Percentiles rank a stretch among this genome's conserved stretches.
These are phyloP conservation scores for Penicillium angulare DNA, from an alignment of 495 filamentous ascomycete species.

Conservation along the genomic window DNA sequence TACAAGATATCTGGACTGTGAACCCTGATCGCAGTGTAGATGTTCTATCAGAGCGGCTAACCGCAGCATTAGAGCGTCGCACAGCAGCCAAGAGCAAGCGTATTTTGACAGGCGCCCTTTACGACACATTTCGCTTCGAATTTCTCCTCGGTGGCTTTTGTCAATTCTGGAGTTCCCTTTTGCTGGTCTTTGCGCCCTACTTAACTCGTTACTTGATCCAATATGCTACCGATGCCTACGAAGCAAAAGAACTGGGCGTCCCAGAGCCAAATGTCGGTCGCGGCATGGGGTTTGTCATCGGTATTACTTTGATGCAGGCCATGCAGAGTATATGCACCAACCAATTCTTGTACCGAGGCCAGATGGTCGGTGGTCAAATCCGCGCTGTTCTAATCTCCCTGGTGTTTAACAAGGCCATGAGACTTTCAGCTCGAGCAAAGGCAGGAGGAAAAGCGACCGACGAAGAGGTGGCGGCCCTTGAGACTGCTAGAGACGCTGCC, in stretches of 20 bases:
- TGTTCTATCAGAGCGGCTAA: conserved; percentile 60
- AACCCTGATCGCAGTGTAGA: conserved; percentile 77
- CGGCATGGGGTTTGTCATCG: conserved; percentile 73
- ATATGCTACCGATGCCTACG: conserved; percentile 79
- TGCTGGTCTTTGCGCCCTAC: conserved; percentile 74
- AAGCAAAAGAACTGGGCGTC: conserved; percentile 39
- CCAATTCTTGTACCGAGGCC: conserved; percentile 79
- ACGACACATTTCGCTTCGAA: conserved; percentile 83
- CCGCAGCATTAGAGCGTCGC: conserved; percentile 64
- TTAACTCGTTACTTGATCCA: conserved; percentile 71
- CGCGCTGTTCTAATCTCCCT: conserved; percentile 71
- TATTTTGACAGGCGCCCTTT: conserved; percentile 75
- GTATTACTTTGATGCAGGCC: conserved; percentile 73
- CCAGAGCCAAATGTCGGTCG: conserved; percentile 59
- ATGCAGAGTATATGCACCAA: conserved; percentile 69
- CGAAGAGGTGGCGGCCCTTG: conserved; percentile 36
- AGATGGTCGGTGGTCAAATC: conserved; percentile 75
- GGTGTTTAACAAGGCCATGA: conserved; percentile 82
- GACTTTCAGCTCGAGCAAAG: conserved; percentile 72
- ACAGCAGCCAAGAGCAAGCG: conserved; percentile 65
- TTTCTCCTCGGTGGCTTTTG: conserved; percentile 81
- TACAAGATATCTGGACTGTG: conserved; percentile 82
- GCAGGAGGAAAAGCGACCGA: conserved; percentile 56
- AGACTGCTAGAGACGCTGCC: conserved; percentile 40
- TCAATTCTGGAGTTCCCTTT: conserved; percentile 65